These are phyloP conservation scores for Botrytis deweyae DNA, from an alignment of 2,329 filamentous ascomycete genomes.

Conservation along the genomic window DNA sequence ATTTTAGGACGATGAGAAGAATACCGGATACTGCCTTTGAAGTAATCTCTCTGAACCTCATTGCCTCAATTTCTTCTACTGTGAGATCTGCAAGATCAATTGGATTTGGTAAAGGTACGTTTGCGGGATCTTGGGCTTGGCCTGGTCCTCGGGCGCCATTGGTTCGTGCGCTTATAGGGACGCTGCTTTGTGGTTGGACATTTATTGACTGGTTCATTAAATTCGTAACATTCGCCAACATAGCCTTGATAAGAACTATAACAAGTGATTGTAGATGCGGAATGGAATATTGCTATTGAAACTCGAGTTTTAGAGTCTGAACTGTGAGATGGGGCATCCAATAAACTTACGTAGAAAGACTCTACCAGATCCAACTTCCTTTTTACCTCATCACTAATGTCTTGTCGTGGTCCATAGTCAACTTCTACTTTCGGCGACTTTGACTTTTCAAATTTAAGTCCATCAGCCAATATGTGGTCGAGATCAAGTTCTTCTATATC, in stretches of 20 bases:
- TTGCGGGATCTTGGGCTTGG: conserved; percentile 36
- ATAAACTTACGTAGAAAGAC: conserved; percentile 72
- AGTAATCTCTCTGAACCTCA: conserved; percentile 80
- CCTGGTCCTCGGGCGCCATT: conserved; percentile 32
- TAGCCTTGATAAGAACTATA: conserved; percentile 86
- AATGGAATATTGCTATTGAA: conserved; percentile 64
- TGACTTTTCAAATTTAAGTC: conserved; percentile 44
- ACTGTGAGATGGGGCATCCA: neutral
- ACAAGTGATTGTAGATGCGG: conserved; percentile 89
- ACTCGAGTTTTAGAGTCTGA: conserved; percentile 38
- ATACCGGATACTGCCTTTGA: conserved; percentile 90
- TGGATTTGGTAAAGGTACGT: conserved; percentile 32
- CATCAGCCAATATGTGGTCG: conserved; percentile 45
- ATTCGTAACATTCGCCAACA: conserved; percentile 85
- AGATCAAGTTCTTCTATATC: conserved; percentile 45
- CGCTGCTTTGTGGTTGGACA: conserved; percentile 28
- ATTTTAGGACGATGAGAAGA: conserved; percentile 85
- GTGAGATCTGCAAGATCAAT: conserved; percentile 47
- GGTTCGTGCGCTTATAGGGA: conserved; percentile 35
- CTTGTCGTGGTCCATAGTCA: conserved; percentile 52
- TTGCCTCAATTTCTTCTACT: conserved; percentile 77
- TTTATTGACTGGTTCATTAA: conserved; percentile 61
- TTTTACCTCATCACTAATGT: conserved; percentile 55
- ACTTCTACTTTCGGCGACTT: conserved; percentile 43
- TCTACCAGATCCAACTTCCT: conserved; percentile 73